A percentile compares a stretch with the other conserved stretches of the same genome.
These are phyloP conservation scores for Tricholoma terreum DNA, from an alignment of 768 basidiomycete species.

Conservation along the genomic window DNA sequence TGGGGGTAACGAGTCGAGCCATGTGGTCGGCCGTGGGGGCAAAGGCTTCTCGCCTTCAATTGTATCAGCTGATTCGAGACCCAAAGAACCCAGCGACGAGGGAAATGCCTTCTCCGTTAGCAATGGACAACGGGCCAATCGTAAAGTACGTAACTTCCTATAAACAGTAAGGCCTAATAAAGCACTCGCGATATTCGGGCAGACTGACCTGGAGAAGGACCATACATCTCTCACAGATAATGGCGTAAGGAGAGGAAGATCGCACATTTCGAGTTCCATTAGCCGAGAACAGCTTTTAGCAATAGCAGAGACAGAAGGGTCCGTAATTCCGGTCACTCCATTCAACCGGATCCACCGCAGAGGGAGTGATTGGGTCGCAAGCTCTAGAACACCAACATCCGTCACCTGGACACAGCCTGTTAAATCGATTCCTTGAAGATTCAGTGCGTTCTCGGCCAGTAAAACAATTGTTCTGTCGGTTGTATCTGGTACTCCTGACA, in stretches of 20 bases:
- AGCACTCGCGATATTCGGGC: conserved; percentile 11
- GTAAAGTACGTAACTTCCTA: conserved; percentile 70
- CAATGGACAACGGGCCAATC: conserved; percentile 72
- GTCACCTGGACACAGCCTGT: conserved; percentile 73
- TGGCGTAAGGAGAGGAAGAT: conserved; percentile 65
- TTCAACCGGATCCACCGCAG: conserved; percentile 76
- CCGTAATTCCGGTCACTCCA: conserved; percentile 60
- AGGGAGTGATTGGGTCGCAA: conserved; percentile 64
- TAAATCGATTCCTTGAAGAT: conserved; percentile 74
- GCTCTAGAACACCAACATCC: conserved; percentile 70
- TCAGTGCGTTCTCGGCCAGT: conserved; percentile 59
- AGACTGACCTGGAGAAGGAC: conserved; percentile 59
- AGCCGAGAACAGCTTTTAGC: conserved; percentile 74
- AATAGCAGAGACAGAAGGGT: conserved; percentile 61
- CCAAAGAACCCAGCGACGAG: conserved; percentile 36
- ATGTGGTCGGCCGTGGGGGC: conserved; percentile 54
- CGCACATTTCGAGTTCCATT: conserved; percentile 76
- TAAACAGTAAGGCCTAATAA: conserved; percentile 6
- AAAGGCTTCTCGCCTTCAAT: conserved; percentile 45
- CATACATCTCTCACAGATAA: conserved; percentile 78
- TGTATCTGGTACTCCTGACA: conserved; percentile 65
- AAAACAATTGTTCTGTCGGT: conserved; percentile 67
- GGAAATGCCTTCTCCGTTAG: conserved; percentile 84
- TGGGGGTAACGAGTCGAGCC: conserved; percentile 61
- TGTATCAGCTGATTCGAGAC: conserved; percentile 19